phyloP scores from a whole-genome alignment of 1,284 basidiomycete genomes.

The Inonotus hispidus region DNA sequence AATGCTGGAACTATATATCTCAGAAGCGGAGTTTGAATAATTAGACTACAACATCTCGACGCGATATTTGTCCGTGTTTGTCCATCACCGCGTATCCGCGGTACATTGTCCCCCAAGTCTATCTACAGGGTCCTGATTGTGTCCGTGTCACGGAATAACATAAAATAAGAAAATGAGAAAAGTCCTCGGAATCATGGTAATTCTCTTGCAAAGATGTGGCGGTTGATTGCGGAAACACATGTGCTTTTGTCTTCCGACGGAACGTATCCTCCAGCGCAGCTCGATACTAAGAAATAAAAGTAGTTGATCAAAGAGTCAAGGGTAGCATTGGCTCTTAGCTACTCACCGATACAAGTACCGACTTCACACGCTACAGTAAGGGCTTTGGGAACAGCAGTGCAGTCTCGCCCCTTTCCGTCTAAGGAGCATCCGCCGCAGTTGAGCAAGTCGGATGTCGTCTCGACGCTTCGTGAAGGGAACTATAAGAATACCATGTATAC shows the following conservation, averaged over 20 bases:
- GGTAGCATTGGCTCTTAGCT: background rate
- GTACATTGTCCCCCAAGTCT: background rate
- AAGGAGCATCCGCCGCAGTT: slow-evolving; percentile 41
- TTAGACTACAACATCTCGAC: background rate
- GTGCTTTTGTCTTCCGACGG: background rate
- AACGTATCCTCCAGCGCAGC: background rate
- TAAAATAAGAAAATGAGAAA: background rate
- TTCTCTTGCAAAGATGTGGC: background rate
- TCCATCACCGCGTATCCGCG: background rate
- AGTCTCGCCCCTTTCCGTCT: slow-evolving; percentile 36
- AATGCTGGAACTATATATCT: slow-evolving; percentile 5
- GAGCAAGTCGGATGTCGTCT: slow-evolving; percentile 20
- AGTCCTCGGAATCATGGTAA: background rate
- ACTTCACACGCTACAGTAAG: slow-evolving; percentile 33
- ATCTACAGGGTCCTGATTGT: background rate
- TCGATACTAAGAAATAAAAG: background rate
- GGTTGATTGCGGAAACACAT: background rate
- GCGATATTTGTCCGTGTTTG: slow-evolving; percentile 2
- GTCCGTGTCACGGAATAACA: background rate
- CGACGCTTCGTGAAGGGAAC: slow-evolving; percentile 8
- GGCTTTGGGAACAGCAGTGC: slow-evolving; percentile 34
- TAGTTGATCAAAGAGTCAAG: background rate
- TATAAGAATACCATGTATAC: background rate
- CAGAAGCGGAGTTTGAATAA: slow-evolving; percentile 13
- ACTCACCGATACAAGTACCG: slow-evolving; percentile 29